Conservation (phyloP, 371 early-diverging fungal species). For the Circinella umbellata region DNA sequence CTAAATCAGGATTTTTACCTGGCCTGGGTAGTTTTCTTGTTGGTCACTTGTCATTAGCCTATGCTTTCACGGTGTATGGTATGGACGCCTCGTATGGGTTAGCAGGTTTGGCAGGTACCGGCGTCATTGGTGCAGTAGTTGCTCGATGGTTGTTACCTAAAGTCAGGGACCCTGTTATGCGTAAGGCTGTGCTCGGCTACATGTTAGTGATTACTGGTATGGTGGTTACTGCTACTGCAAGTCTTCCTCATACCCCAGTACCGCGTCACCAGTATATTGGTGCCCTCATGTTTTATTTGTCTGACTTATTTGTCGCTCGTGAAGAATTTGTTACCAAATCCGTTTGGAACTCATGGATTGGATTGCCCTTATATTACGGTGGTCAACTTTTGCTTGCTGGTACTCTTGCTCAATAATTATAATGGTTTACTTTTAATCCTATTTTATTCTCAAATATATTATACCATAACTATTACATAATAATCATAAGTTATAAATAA, state of each 20-base stretch:
- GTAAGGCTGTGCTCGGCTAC: not conserved
- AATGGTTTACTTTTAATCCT: not conserved
- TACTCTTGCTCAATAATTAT: not conserved
- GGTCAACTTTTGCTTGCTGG: conserved; percentile 3
- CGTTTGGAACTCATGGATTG: not conserved
- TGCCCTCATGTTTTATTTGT: not conserved
- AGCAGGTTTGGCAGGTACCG: not conserved
- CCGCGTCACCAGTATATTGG: not conserved
- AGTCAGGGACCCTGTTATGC: not conserved
- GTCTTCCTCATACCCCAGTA: not conserved
- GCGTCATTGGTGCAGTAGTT: not conserved
- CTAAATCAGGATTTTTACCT: not conserved
- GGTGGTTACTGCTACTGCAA: not conserved
- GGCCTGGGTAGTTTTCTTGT: not conserved
- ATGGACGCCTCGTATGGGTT: not conserved
- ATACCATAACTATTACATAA: too few species aligned
- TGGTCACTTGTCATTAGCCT: not conserved
- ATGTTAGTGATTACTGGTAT: not conserved
- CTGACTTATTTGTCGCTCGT: conserved; percentile 1
- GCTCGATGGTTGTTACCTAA: not conserved
- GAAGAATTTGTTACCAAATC: not conserved
- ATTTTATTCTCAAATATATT: too few species aligned
- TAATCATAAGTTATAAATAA: too few species aligned
- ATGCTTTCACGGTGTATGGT: not conserved
- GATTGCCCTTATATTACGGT: not conserved